Conservation (phyloP, 768 basidiomycete genomes). For the Boletus edulis region DNA sequence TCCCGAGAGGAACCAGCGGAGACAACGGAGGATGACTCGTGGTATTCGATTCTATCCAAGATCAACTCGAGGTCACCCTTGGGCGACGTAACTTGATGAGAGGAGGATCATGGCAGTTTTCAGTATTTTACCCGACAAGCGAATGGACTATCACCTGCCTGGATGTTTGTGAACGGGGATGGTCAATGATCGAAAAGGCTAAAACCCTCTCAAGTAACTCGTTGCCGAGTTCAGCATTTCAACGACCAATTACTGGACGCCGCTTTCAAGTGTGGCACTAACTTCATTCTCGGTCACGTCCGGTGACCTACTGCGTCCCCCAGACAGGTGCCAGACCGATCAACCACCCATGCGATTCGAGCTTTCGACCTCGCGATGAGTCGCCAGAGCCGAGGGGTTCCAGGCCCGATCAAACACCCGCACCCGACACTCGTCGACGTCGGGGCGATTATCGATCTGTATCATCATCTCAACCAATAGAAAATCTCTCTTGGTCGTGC, state of each 20-base stretch:
- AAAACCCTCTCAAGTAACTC: constrained; percentile 12
- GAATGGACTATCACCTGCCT: constrained; percentile 1
- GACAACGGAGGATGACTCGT: constrained; percentile 9
- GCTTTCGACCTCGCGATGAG: constrained; percentile 6
- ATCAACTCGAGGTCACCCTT: not conserved
- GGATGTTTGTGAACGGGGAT: not conserved
- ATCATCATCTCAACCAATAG: constrained; percentile 12
- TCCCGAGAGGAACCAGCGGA: constrained; percentile 4
- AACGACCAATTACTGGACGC: not conserved
- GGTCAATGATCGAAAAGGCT: constrained; percentile 16
- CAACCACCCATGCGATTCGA: too few species aligned
- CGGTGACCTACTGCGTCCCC: too few species aligned
- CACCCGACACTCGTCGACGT: not conserved
- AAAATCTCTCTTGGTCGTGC: constrained; percentile 7
- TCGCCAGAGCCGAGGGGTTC: constrained; percentile 14
- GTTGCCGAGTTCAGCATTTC: not conserved
- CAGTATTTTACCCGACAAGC: not conserved
- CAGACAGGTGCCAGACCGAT: not conserved
- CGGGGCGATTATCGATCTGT: constrained; percentile 20
- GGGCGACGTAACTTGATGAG: not conserved
- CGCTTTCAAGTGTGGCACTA: not conserved
- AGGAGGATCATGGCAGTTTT: not conserved
- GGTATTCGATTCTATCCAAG: constrained; percentile 2
- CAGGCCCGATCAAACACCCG: constrained; percentile 10
- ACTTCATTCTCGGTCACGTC: too few species aligned